Evolutionary conservation across 257 asterid genomes (phyloP), one percentile per base, ranked within the genome.

Genomic region (Mitragyna speciosa): DNA sequence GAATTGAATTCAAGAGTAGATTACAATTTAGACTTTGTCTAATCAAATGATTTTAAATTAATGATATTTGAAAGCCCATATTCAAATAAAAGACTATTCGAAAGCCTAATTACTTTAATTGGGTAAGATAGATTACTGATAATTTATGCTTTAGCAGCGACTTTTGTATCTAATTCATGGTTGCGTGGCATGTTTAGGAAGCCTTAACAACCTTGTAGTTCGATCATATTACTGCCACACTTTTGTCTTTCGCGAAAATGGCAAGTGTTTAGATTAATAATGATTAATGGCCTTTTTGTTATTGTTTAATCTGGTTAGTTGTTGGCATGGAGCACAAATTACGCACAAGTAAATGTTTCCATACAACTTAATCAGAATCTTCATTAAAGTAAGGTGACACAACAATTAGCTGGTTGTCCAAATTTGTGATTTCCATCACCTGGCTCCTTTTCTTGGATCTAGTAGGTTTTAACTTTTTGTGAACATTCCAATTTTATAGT

Each of bases 1-100:
- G 78, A 70, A 70, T 81, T 70, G 78, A 70, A 70, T 81, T 70
- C 72, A 76, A 52, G 75, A 28, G n/a, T 6, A 81, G 74, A 76
- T 81, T 58, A 6, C 75, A 81, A 31, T 16, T 36, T 59, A 69
- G 28, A 49, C 72, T 26, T 70, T 31, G 12, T 47, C 61, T 1
- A 17, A 54, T 54, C 4, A 54, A 54, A 54, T 54, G 4, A 16
- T 54, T 8, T 52, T 47, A 10, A 47, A 47, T 51, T 1, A 51
- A 14, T 1, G 19, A 56, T 16, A n/a, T n/a, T n/a, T n/a, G n/a
- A n/a, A n/a, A n/a, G 8, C 7, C 26, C 9, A 56, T 20, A 56
- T 56, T 20, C 26, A 56, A 56, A 56, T 22, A 22, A 24, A 54
- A 58, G 33, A 70, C 74, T 22, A 12, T 41, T 69, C 0, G 30